Base-by-base conservation (phyloP, 768 basidiomycete species). In the Boletus tylopilopsis region DNA sequence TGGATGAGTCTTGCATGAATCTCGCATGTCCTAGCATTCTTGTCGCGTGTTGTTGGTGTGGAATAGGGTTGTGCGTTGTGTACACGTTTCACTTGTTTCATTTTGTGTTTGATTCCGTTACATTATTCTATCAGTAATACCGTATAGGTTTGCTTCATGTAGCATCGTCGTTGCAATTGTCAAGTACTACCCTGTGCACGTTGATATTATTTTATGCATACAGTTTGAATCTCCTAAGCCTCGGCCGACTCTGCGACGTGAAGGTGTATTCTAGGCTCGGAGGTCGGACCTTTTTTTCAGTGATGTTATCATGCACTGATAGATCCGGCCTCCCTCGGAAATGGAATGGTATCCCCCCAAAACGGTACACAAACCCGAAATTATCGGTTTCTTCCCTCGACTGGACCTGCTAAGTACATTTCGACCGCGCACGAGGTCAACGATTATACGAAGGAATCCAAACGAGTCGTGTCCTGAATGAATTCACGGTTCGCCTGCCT, bases 1-100 rank as follows among this genome's bases (percentile, higher is more conserved):
- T 90, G 87, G 87, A 76, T 86, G 59, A 90, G 88, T 71, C 70
- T 90, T 59, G 87, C 82, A 33, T 76, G 51, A 64, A 32, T 41
- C n/a, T 40, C 37, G 18, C 18, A 2, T 29, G 32, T 13, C 12
- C 24, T 23, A 45, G 40, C 33, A 44, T 19, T 29, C 33, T 50
- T 30, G 27, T 45, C 2, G 45, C 45, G 51, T 62, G 22, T 39
- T 34, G 18, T 19, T 37, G 37, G 24, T 49, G 41, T 59, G 45
- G 47, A 45, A 47, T 55, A 41, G 30, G 29, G 42, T 18, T 27
- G 39, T 54, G 49, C 39, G n/a, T n/a, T n/a, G 50, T 60, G 55
- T 53, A 42, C 24, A 19, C 45, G 44, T 55, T 53, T n/a, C n/a
- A 25, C 24, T 40, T 38, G 42, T 34, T 36, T 45, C 37, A 30